Conservation (phyloP, 1,284 basidiomycete species). For the Fistulinella cinereoalba region DNA sequence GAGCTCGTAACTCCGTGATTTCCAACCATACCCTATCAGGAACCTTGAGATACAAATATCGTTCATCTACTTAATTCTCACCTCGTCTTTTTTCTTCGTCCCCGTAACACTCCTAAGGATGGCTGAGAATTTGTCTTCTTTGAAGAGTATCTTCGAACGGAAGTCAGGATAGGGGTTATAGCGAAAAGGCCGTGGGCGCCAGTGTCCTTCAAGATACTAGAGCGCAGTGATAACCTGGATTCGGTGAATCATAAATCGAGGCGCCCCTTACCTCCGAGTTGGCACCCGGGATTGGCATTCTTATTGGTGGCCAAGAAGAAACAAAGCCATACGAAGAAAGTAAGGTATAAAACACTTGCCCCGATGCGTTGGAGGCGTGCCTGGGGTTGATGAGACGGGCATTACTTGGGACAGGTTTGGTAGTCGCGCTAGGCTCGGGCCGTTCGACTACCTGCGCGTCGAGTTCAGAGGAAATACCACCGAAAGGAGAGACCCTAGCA, state of each 20-base stretch:
- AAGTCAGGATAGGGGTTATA: too few relatives aligned
- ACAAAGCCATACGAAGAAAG: too few relatives aligned
- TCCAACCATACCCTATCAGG: conserved; percentile 6
- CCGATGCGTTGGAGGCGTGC: too few relatives aligned
- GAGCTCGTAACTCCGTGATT: not conserved
- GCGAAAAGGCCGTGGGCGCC: too few relatives aligned
- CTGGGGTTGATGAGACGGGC: conserved; percentile 20
- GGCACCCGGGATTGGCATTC: too few relatives aligned
- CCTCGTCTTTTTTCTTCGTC: conserved; percentile 30
- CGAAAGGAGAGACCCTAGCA: not conserved
- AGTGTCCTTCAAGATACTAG: too few relatives aligned
- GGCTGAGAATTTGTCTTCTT: too few relatives aligned
- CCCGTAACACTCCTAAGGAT: conserved; percentile 1
- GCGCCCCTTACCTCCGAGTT: too few relatives aligned
- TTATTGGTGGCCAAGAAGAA: too few relatives aligned
- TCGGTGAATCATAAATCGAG: too few relatives aligned
- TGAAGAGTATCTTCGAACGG: conserved; percentile 14
- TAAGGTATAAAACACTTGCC: too few relatives aligned
- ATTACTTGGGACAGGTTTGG: conserved; percentile 7
- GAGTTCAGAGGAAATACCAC: conserved; percentile 10
- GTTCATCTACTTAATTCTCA: conserved; percentile 11
- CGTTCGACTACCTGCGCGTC: conserved; percentile 24
- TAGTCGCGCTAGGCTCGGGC: not conserved
- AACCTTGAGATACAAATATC: conserved; percentile 2
- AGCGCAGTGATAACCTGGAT: too few relatives aligned